A percentile compares a stretch with the other conserved stretches of the same genome.
These are phyloP conservation scores for Ophiosphaerella narmari DNA, from an alignment of 2,329 filamentous ascomycete species.

Conservation along the genomic window DNA sequence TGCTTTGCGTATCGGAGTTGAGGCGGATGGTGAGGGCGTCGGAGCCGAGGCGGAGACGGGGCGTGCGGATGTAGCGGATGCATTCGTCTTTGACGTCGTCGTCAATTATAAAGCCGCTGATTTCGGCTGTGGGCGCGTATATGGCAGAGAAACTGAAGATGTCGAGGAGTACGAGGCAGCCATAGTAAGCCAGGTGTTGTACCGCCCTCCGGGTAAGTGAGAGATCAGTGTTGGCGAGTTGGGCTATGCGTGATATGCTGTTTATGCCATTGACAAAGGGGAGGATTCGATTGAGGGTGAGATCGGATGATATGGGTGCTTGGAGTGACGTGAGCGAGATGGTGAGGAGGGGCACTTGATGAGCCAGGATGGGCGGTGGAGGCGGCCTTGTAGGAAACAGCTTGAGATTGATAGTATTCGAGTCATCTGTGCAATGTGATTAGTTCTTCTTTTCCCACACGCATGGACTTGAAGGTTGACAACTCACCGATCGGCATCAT, in stretches of 20 bases:
- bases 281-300: conserved; percentile 79
- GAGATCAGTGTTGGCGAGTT: conserved; percentile 82
- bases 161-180: conserved; percentile 86
- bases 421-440: conserved; percentile 67
- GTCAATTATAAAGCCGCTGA: conserved; percentile 80
- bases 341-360: conserved; percentile 85
- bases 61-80: conserved; percentile 71
- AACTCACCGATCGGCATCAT: conserved; percentile 90
- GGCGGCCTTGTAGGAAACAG: conserved; percentile 82
- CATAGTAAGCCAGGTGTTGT: conserved; percentile 89
- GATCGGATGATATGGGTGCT: conserved; percentile 65
- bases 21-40: conserved; percentile 16
- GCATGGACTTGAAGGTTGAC: neutral
- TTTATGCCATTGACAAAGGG: conserved; percentile 89
- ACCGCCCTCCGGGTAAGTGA: conserved; percentile 85
- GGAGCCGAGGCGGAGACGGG: conserved; percentile 38
- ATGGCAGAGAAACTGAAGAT: conserved; percentile 94
- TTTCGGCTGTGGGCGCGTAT: conserved; percentile 80
- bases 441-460: neutral
- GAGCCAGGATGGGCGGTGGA: conserved; percentile 78
- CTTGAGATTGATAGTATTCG: conserved; percentile 95
- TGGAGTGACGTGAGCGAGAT: conserved; percentile 50
- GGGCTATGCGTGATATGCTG: conserved; percentile 84
- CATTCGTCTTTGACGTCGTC: conserved; percentile 83
- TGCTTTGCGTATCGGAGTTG: conserved; percentile 19